A percentile compares a stretch with the other conserved stretches of the same genome.
These are phyloP conservation scores for Arthrobotrys iridis DNA, from an alignment of 2,329 filamentous ascomycete species.

Conservation along the genomic window DNA sequence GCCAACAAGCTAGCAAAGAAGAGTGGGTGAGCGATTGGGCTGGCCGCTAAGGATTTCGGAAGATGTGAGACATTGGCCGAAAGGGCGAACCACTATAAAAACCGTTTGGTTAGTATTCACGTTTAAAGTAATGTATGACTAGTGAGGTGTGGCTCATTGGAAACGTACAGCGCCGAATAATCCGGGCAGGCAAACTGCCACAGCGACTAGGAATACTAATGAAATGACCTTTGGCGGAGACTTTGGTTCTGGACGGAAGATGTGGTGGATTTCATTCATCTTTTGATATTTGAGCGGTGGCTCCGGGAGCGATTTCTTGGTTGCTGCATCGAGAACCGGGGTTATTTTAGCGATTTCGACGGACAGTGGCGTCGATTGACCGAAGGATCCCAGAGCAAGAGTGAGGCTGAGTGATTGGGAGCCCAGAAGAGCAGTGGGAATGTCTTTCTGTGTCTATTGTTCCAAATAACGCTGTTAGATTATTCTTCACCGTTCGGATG, in stretches of 20 bases:
- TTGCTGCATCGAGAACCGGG: conserved; percentile 70
- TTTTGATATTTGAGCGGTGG: conserved; percentile 81
- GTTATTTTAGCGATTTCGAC: conserved; percentile 68
- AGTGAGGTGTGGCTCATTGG: conserved; percentile 54
- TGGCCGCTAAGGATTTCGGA: conserved; percentile 75
- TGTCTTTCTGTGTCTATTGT: conserved; percentile 82
- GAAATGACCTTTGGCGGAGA: conserved; percentile 84
- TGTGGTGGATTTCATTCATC: conserved; percentile 86
- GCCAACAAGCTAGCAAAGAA: conserved; percentile 89
- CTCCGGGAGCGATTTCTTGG: conserved; percentile 64
- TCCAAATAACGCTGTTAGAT: not conserved
- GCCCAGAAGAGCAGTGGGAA: conserved; percentile 82
- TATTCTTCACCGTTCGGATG: no score
- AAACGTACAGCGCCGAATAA: conserved; percentile 73
- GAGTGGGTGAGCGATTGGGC: conserved; percentile 80
- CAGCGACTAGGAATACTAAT: conserved; percentile 76
- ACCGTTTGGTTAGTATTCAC: no score
- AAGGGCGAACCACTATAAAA: conserved; percentile 76
- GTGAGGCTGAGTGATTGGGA: conserved; percentile 78
- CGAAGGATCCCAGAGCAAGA: conserved; percentile 86
- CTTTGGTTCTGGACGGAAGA: conserved; percentile 81
- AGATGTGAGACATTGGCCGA: conserved; percentile 86
- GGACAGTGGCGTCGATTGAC: conserved; percentile 76
- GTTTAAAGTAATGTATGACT: conserved; percentile 1
- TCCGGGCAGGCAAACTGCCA: conserved; percentile 77